Base-by-base conservation (phyloP, 305 asterid species). In the Fraxinus ornus region DNA sequence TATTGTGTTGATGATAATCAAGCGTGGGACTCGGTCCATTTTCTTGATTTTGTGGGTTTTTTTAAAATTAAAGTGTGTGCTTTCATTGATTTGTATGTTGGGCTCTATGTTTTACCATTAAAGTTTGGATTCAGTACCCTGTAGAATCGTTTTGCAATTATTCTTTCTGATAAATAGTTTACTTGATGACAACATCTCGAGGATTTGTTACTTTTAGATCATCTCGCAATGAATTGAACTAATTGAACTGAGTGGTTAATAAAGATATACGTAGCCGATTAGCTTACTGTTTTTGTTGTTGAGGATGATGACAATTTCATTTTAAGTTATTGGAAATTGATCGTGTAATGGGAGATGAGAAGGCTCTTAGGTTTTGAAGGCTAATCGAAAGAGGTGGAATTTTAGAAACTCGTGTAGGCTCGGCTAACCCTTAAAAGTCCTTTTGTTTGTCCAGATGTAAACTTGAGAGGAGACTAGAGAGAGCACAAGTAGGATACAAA, bases 1-100 rank as follows among this genome's bases (percentile, higher is more conserved):
- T 78, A n/a, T 57, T 76, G 47, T 64, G 41, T 47, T 85, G 41
- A 15, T 33, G 44, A 44, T 81, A n/a, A 28, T 75, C 80, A 73
- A 71, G 77, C n/a, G 17, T 78, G 7, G 76, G 24, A 77, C 37
- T 24, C 66, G 26, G 24, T 26, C 33, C 41, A 19, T 5, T 60
- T 78, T 78, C 72, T 79, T 81, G 71, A 57, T 47, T 47, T 13
- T 47, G n/a, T 78, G 83, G 60, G 52, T 82, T 36, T 33, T 33
- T 36, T 36, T 5, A 0, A 0, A 5, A 77, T 75, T 85, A 3
- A 75, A 22, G 77, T 39, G 74, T 7, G 17, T 12, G 80, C 28
- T 79, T 66, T 37, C 19, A 15, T 24, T 24, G 35, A 9, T 66
- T 28, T 28, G 39, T 28, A 9, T 28, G 75, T 12, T 68, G 75